These are phyloP conservation scores for Pelargonium citronellum DNA, from an alignment of 441 rosid genomes.

Conservation along the genomic window DNA sequence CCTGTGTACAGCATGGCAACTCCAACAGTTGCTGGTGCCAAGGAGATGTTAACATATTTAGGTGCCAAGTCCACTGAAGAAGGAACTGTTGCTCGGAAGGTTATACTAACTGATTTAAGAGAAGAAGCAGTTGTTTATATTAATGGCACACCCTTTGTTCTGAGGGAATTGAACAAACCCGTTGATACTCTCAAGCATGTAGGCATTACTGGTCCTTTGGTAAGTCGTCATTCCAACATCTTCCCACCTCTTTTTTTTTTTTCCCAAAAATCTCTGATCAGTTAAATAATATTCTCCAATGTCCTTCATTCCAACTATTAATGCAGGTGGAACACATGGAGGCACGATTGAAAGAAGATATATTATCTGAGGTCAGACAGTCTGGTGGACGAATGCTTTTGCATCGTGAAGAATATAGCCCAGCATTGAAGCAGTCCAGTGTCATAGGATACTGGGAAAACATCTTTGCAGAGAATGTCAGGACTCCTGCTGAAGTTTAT, in stretches of 20 bases:
- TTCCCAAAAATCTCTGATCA: neutral
- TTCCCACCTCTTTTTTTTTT: conserved; percentile 1
- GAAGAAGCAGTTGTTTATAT: conserved; percentile 98
- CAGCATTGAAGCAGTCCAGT: conserved; percentile 64
- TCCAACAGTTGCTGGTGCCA: conserved; percentile 80
- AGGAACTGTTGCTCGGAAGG: conserved; percentile 44
- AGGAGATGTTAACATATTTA: conserved; percentile 81
- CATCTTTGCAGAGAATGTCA: conserved; percentile 73
- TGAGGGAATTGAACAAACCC: conserved; percentile 89
- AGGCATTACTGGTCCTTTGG: conserved; percentile 89
- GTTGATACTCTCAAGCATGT: conserved; percentile 93
- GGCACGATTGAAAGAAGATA: conserved; percentile 84
- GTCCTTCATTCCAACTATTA: conserved; percentile 14
- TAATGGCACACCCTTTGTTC: conserved; percentile 87
- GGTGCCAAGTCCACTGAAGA: conserved; percentile 58
- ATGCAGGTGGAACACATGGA: conserved; percentile 88
- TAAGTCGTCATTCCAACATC: conserved; percentile 29
- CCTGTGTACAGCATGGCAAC: conserved; percentile 99
- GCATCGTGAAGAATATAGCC: conserved; percentile 88
- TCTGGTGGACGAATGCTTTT: conserved; percentile 88
- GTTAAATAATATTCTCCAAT: conserved; percentile 20
- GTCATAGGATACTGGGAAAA: conserved; percentile 96
- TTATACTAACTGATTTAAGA: conserved; percentile 77
- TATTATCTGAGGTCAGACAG: conserved; percentile 60
- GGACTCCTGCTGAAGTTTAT: conserved; percentile 90